phyloP scores from a whole-genome alignment of 108 stramenopile genomes.

The Cafeteria roenbergensis region DNA sequence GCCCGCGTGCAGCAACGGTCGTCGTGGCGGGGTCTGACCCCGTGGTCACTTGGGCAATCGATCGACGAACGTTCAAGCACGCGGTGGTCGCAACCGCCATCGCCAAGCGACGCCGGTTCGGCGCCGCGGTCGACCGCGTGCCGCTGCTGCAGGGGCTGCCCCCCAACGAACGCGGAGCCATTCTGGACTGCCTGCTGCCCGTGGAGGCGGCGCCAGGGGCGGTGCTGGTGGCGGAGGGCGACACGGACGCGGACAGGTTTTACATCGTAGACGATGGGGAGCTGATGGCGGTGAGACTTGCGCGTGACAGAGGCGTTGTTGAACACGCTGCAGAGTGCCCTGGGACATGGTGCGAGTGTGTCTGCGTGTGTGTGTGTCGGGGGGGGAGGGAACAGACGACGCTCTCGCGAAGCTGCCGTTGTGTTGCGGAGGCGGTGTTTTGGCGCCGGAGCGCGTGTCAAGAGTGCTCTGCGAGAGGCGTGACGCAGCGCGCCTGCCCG shows the following conservation, averaged over 20 bases:
- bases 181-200: conserved; percentile 25
- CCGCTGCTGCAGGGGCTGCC: conserved; percentile 8
- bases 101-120: conserved; percentile 1
- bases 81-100: conserved; percentile 12
- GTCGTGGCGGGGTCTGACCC: conserved; percentile 20
- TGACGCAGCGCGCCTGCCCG: too few relatives aligned
- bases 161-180: background rate
- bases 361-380: too few relatives aligned
- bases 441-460: too few relatives aligned
- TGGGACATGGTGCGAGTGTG: too few relatives aligned
- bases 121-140: background rate
- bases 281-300: too few relatives aligned
- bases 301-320: too few relatives aligned
- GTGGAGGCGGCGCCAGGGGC: conserved; percentile 41
- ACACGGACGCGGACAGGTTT: conserved; percentile 64
- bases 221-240: conserved; percentile 59
- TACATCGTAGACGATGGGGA: conserved; percentile 63
- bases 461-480: too few relatives aligned
- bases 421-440: too few relatives aligned
- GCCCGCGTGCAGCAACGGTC: conserved; percentile 71
- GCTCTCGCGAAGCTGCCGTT: background rate
- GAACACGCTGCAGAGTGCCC: too few relatives aligned
- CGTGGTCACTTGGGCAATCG: conserved; percentile 22
- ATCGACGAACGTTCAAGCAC: conserved; percentile 15
- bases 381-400: background rate